Evolutionary conservation across 2,329 filamentous ascomycete species (phyloP).

Genomic region (Fusarium camptoceras): DNA sequence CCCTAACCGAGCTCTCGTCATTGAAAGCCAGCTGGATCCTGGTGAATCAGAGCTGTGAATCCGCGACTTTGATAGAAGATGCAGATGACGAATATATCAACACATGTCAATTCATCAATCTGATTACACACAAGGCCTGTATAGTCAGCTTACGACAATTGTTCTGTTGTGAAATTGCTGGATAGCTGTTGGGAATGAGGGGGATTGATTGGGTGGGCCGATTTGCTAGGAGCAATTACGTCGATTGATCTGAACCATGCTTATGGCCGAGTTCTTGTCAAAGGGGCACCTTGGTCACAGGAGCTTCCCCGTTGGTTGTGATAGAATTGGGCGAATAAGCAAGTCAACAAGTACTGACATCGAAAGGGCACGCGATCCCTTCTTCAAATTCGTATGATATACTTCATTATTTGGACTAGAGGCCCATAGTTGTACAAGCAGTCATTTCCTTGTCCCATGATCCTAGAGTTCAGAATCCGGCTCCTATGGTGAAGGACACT

Average conservation of each 20-base stretch:
- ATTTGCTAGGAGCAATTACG: not conserved
- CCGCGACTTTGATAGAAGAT: not conserved
- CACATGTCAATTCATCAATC: not conserved
- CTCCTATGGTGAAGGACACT: constrained; percentile 41
- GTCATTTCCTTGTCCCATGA: constrained; percentile 46
- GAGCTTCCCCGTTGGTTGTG: not conserved
- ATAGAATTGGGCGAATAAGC: not conserved
- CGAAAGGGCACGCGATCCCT: not conserved
- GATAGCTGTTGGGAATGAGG: not conserved
- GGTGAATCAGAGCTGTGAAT: not conserved
- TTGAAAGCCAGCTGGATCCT: not conserved
- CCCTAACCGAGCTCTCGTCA: constrained; percentile 11
- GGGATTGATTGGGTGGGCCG: not conserved
- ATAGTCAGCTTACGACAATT: not conserved
- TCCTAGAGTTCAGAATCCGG: constrained; percentile 41
- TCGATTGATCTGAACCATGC: not conserved
- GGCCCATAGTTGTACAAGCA: constrained; percentile 48
- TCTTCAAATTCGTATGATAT: not conserved
- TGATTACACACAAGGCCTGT: not conserved
- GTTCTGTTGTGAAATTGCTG: not conserved
- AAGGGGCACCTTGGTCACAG: not conserved
- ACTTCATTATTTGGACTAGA: constrained; percentile 39
- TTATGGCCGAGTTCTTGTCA: not conserved
- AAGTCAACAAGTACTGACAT: not conserved
- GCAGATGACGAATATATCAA: not conserved